phyloP scores from a whole-genome alignment of 2,329 filamentous ascomycete species.

The Claviceps humidiphila region DNA sequence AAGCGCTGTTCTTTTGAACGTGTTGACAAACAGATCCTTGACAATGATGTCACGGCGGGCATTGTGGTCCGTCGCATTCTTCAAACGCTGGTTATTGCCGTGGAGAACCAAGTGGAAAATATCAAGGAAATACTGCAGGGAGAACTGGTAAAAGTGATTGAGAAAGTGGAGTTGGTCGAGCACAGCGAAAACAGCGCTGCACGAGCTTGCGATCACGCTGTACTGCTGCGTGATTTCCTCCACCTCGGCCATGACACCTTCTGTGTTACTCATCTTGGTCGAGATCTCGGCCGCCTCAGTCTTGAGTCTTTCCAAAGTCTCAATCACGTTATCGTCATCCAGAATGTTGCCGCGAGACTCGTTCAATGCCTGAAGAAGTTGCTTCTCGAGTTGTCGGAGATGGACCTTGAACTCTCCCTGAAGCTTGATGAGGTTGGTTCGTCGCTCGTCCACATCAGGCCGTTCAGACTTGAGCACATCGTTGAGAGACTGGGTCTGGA shows the following conservation, averaged over 20 bases:
- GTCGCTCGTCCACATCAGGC: constrained; percentile 89
- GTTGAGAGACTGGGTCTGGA: constrained; percentile 95
- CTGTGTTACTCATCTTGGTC: constrained; percentile 88
- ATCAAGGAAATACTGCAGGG: constrained; percentile 91
- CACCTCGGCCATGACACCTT: constrained; percentile 96
- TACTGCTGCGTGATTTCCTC: constrained; percentile 93
- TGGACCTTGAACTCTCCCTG: constrained; percentile 99
- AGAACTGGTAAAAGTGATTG: constrained; percentile 99
- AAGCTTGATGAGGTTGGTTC: constrained; percentile 94
- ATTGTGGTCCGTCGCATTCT: constrained; percentile 59
- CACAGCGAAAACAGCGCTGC: constrained; percentile 93
- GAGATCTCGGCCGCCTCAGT: constrained; percentile 95
- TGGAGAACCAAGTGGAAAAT: constrained; percentile 91
- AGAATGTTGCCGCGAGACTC: constrained; percentile 96
- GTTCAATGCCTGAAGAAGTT: constrained; percentile 85
- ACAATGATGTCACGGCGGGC: constrained; percentile 80
- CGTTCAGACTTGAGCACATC: constrained; percentile 96
- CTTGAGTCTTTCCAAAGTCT: constrained; percentile 94
- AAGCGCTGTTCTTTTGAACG: constrained; percentile 87
- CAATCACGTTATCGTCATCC: constrained; percentile 95
- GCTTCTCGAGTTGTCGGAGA: constrained; percentile 87
- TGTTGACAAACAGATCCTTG: constrained; percentile 77
- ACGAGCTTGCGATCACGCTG: constrained; percentile 82
- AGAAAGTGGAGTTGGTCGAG: constrained; percentile 95
- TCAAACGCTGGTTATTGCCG: constrained; percentile 55